Evolutionary conservation across 305 asterid genomes (phyloP).

Genomic region (Fraxinus angustifolia): DNA sequence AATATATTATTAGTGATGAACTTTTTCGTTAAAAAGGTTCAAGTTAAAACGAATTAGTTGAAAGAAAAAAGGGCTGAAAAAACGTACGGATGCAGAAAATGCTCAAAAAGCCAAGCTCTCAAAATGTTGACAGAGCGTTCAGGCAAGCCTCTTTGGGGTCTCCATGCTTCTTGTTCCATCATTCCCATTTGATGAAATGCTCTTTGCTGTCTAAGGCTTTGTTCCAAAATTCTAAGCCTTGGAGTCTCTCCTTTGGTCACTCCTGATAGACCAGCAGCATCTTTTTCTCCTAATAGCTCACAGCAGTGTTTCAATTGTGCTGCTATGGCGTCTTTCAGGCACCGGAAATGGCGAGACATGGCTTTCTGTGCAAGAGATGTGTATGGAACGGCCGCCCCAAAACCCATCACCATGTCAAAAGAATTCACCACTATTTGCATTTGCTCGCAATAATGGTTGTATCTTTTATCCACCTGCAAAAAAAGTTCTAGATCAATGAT

Average conservation of each 20-base stretch:
- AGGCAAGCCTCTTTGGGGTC: slow-evolving; percentile 94
- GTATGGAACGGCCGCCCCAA: slow-evolving; percentile 90
- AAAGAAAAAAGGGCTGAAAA: slow-evolving; percentile 8
- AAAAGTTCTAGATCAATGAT: background rate
- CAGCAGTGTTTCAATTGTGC: slow-evolving; percentile 67
- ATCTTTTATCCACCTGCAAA: slow-evolving; percentile 80
- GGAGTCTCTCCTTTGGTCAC: slow-evolving; percentile 95
- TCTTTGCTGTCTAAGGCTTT: slow-evolving; percentile 74
- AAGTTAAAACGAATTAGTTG: background rate
- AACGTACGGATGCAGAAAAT: slow-evolving; percentile 96
- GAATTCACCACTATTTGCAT: slow-evolving; percentile 98
- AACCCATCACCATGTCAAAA: slow-evolving; percentile 93
- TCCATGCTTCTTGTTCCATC: slow-evolving; percentile 98
- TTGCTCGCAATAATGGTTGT: slow-evolving; percentile 89
- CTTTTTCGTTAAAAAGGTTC: slow-evolving; percentile 12
- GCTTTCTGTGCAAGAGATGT: slow-evolving; percentile 87
- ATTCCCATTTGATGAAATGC: slow-evolving; percentile 92
- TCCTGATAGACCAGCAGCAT: slow-evolving; percentile 52
- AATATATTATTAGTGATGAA: slow-evolving; percentile 29
- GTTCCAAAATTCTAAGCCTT: slow-evolving; percentile 70
- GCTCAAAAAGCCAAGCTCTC: slow-evolving; percentile 98
- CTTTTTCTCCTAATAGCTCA: slow-evolving; percentile 79
- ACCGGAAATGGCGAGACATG: slow-evolving; percentile 90
- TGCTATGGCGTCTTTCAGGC: slow-evolving; percentile 78
- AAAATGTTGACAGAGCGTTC: slow-evolving; percentile 88